phyloP scores from a whole-genome alignment of 768 basidiomycete species.

The Scleroderma citrinum region DNA sequence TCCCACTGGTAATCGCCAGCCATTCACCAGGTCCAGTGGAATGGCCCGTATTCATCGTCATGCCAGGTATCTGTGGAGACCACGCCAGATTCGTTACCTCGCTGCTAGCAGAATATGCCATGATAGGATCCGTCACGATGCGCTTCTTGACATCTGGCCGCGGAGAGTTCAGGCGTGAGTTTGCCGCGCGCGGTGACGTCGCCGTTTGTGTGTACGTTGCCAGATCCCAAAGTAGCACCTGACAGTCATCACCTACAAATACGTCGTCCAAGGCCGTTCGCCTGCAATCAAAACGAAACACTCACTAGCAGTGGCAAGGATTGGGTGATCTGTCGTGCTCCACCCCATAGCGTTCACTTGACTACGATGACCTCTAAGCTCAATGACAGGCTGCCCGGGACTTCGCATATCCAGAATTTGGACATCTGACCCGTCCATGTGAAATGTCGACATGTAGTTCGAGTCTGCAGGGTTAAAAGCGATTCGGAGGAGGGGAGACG shows the following conservation, averaged over 20 bases:
- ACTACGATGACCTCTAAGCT: slow-evolving; percentile 76
- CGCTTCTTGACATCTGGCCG: slow-evolving; percentile 76
- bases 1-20: slow-evolving; percentile 80
- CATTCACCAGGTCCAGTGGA: slow-evolving; percentile 77
- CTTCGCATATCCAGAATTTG: slow-evolving; percentile 96
- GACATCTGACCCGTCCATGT: slow-evolving; percentile 84
- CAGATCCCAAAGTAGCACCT: slow-evolving; percentile 92
- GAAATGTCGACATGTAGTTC: slow-evolving; percentile 96
- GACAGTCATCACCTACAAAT: slow-evolving; percentile 80
- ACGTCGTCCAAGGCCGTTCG: slow-evolving; percentile 1
- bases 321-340: slow-evolving; percentile 78
- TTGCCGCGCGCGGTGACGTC: slow-evolving; percentile 62
- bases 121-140: slow-evolving; percentile 66
- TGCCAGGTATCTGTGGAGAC: slow-evolving; percentile 78
- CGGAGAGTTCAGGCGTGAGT: slow-evolving; percentile 72
- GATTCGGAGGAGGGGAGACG: slow-evolving; percentile 79
- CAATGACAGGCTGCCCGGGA: slow-evolving; percentile 92
- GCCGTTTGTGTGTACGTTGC: slow-evolving; percentile 54
- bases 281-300: slow-evolving; percentile 1
- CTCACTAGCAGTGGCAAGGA: slow-evolving; percentile 84
- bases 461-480: slow-evolving; percentile 89
- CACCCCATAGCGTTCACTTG: slow-evolving; percentile 87
- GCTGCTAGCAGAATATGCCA: slow-evolving; percentile 73
- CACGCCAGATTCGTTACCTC: slow-evolving; percentile 85
- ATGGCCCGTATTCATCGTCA: slow-evolving; percentile 70